Evolutionary conservation across 2,329 filamentous ascomycete species (phyloP).

Genomic region (Epicoccum nigrum): DNA sequence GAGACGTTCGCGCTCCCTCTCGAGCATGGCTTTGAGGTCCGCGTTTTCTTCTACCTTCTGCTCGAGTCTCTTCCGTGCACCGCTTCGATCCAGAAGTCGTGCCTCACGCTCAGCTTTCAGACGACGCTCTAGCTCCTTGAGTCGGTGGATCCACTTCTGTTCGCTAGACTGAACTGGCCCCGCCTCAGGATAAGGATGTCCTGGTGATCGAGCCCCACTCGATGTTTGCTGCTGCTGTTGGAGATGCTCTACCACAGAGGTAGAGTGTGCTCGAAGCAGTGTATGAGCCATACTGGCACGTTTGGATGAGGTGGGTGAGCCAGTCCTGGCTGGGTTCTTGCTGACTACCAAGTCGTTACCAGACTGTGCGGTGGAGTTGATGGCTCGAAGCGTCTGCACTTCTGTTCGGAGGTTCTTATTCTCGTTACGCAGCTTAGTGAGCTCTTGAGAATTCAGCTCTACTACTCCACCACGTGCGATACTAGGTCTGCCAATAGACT

Average conservation of each 20-base stretch:
- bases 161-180: constrained; percentile 59
- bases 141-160: constrained; percentile 81
- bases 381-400: constrained; percentile 67
- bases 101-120: constrained; percentile 90
- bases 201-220: constrained; percentile 16
- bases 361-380: constrained; percentile 36
- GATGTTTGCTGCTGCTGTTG: constrained; percentile 20
- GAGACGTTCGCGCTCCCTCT: constrained; percentile 56
- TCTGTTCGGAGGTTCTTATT: constrained; percentile 67
- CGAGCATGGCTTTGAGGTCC: constrained; percentile 69
- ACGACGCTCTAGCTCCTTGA: constrained; percentile 86
- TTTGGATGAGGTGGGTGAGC: constrained; percentile 43
- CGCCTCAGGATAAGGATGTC: constrained; percentile 43
- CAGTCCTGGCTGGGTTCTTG: constrained; percentile 36
- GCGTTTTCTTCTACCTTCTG: constrained; percentile 77
- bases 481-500: constrained; percentile 47
- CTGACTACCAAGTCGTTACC: constrained; percentile 30
- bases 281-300: constrained; percentile 56
- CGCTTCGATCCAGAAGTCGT: constrained; percentile 80
- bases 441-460: constrained; percentile 57
- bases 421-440: constrained; percentile 64
- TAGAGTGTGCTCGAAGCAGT: constrained; percentile 62
- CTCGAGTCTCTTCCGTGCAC: constrained; percentile 79
- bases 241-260: constrained; percentile 56
- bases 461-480: constrained; percentile 49